A percentile compares a stretch with the other conserved stretches of the same genome.
phyloP scores from a whole-genome alignment of 1,139 yeast genomes.

The Geotrichum citri-aurantii region DNA sequence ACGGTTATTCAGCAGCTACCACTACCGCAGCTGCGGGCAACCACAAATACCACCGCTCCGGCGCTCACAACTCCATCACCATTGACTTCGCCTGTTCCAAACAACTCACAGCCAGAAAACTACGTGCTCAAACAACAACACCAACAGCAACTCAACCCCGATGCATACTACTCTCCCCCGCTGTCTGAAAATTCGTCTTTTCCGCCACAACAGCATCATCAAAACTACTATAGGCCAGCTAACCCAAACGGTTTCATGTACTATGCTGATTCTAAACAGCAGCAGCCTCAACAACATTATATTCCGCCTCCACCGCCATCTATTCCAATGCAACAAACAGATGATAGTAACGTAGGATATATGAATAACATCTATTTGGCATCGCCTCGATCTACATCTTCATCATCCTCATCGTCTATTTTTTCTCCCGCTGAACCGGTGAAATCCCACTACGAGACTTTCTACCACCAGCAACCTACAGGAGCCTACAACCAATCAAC shows the following conservation, averaged over 20 bases:
- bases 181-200: neutral
- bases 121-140: neutral
- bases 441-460: neutral
- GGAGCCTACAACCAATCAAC: neutral
- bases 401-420: neutral
- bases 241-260: neutral
- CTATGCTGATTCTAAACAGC: neutral
- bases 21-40: neutral
- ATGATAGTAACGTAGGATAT: neutral
- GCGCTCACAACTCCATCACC: slow-evolving; percentile 1
- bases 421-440: neutral
- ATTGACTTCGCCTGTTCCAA: neutral
- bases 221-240: neutral
- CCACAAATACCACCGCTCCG: neutral
- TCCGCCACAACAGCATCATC: neutral
- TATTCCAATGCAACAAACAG: neutral
- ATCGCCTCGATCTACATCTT: neutral
- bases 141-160: neutral
- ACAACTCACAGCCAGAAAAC: neutral
- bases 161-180: neutral
- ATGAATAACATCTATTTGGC: neutral
- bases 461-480: neutral
- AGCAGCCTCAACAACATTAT: neutral
- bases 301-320: neutral
- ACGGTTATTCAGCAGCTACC: neutral